These are phyloP conservation scores for Cicer chorassanicum DNA, from an alignment of 306 rosid genomes.

Conservation along the genomic window DNA sequence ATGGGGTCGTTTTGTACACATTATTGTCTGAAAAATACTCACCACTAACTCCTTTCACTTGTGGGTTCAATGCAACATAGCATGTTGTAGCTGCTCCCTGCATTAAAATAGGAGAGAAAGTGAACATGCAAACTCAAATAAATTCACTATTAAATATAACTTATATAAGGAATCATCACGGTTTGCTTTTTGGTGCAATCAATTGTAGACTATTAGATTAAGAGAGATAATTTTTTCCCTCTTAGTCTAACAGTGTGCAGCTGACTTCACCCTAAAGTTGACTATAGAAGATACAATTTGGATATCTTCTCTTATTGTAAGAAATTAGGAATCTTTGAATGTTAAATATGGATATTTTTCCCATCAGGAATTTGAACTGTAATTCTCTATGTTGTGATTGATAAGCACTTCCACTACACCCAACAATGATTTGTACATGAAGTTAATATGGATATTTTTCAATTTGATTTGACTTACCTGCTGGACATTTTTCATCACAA, in stretches of 20 bases:
- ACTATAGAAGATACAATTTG: too few species aligned
- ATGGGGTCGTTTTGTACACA: slow-evolving; percentile 50
- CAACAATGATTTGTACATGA: neutral
- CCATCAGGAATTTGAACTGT: too few species aligned
- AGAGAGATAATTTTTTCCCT: too few species aligned
- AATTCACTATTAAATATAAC: neutral
- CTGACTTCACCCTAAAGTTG: too few species aligned
- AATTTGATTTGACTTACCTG: slow-evolving; percentile 58
- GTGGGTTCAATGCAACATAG: slow-evolving; percentile 37
- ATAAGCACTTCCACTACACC: too few species aligned
- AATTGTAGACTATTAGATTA: too few species aligned
- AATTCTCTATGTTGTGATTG: too few species aligned
- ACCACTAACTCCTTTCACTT: slow-evolving; percentile 62
- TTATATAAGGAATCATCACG: neutral
- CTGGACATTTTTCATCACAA: slow-evolving; percentile 64
- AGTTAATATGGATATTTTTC: neutral
- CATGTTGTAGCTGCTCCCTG: slow-evolving; percentile 39
- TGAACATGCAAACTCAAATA: neutral
- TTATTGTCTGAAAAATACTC: slow-evolving; percentile 63
- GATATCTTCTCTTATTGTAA: neutral
- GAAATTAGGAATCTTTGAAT: too few species aligned
- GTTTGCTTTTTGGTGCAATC: too few species aligned
- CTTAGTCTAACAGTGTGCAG: too few species aligned
- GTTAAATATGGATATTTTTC: too few species aligned
- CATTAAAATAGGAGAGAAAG: neutral